Conservation (phyloP, 805 yeast species). For the Wickerhamiella sorbophila region DNA sequence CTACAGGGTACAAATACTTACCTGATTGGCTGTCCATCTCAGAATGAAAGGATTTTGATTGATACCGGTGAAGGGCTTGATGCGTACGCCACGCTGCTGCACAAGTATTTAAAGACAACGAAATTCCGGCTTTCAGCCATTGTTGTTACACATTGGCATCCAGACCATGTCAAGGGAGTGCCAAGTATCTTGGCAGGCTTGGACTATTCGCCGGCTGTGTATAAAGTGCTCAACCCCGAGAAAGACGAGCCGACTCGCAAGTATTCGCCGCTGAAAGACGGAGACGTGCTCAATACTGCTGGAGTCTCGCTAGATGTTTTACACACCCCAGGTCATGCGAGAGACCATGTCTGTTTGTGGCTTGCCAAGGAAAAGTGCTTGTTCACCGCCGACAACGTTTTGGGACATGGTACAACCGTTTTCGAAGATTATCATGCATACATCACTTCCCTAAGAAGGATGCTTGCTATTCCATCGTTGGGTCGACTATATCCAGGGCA, state of each 20-base stretch:
- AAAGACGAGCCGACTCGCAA: conserved; percentile 2
- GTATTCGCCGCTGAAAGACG: conserved; percentile 15
- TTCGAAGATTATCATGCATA: conserved; percentile 23
- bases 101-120: conserved; percentile 15
- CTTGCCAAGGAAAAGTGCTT: conserved; percentile 24
- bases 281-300: conserved; percentile 16
- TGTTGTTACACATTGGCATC: conserved; percentile 27
- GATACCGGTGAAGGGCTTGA: conserved; percentile 27
- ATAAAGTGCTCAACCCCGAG: conserved; percentile 9
- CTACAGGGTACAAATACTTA: conserved; percentile 30
- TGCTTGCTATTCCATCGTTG: conserved; percentile 15
- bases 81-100: conserved; percentile 19
- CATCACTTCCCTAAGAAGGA: conserved; percentile 20
- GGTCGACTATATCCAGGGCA: conserved; percentile 26
- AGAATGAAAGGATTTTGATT: conserved; percentile 19
- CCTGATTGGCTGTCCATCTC: conserved; percentile 23
- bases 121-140: conserved; percentile 12
- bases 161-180: conserved; percentile 25
- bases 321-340: conserved; percentile 28
- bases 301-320: conserved; percentile 22
- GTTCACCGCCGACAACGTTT: conserved; percentile 27
- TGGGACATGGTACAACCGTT: conserved; percentile 27
- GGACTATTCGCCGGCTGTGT: conserved; percentile 9
- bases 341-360: conserved; percentile 25
- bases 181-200: conserved; percentile 10